These are phyloP conservation scores for Pseudopyricularia cyperi DNA, from an alignment of 2,329 filamentous ascomycete species.

Conservation along the genomic window DNA sequence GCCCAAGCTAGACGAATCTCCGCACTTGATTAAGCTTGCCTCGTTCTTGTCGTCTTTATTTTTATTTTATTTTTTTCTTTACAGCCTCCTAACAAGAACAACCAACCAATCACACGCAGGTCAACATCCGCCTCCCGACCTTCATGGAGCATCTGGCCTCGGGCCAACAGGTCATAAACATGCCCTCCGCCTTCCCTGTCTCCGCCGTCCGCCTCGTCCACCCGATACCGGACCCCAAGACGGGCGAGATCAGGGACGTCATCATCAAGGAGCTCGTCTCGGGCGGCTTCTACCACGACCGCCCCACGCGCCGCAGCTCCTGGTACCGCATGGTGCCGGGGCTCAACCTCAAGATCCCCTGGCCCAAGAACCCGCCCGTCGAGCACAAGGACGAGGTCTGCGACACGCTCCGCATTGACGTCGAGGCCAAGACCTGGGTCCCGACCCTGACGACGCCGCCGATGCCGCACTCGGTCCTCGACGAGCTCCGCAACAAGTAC, in stretches of 20 bases:
- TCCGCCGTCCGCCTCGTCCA: slow-evolving; percentile 70
- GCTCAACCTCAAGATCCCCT: slow-evolving; percentile 61
- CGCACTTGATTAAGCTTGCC: too few relatives aligned
- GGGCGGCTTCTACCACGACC: slow-evolving; percentile 34
- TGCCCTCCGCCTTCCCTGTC: slow-evolving; percentile 49
- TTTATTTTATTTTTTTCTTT: too few relatives aligned
- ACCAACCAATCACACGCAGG: slow-evolving; percentile 11
- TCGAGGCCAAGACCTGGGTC: slow-evolving; percentile 62
- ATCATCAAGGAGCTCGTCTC: slow-evolving; percentile 61
- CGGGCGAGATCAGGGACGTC: slow-evolving; percentile 56
- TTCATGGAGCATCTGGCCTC: slow-evolving; percentile 21
- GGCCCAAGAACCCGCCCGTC: slow-evolving; percentile 43
- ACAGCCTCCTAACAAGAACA: not conserved
- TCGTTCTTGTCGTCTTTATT: too few relatives aligned
- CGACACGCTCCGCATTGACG: slow-evolving; percentile 67
- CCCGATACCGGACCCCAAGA: slow-evolving; percentile 53
- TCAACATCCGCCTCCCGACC: slow-evolving; percentile 24
- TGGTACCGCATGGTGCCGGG: slow-evolving; percentile 54
- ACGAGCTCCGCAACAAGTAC: slow-evolving; percentile 78
- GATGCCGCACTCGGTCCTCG: slow-evolving; percentile 64
- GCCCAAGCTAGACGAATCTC: too few relatives aligned
- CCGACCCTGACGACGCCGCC: slow-evolving; percentile 68
- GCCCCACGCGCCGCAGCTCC: slow-evolving; percentile 29
- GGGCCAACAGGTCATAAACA: slow-evolving; percentile 25
- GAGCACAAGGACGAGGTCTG: slow-evolving; percentile 38